phyloP scores from a whole-genome alignment of 2,329 filamentous ascomycete genomes.

The Botryotinia calthae region DNA sequence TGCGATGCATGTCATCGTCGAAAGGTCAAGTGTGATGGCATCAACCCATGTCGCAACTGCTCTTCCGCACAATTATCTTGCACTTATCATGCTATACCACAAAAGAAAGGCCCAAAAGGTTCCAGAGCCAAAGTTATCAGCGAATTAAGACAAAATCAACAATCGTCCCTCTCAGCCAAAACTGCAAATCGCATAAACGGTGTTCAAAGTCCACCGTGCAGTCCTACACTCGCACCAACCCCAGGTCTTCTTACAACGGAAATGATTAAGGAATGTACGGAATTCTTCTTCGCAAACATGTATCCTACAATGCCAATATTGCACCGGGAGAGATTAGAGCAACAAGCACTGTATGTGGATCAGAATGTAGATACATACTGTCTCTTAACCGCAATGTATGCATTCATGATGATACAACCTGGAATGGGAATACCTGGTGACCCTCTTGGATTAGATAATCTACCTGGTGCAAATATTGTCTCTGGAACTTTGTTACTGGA shows the following conservation, averaged over 20 bases:
- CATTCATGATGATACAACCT: conserved; percentile 67
- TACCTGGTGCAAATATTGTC: conserved; percentile 56
- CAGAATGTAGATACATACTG: conserved; percentile 63
- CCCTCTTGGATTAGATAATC: conserved; percentile 54
- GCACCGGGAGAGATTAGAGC: conserved; percentile 56
- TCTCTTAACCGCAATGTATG: conserved; percentile 61
- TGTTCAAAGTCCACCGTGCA: conserved; percentile 49
- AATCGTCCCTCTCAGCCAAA: conserved; percentile 61
- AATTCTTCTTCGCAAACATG: conserved; percentile 68
- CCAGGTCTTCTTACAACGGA: conserved; percentile 60
- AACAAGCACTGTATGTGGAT: conserved; percentile 59
- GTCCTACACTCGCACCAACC: conserved; percentile 51
- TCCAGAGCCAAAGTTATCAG: conserved; percentile 74
- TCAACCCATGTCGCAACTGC: conserved; percentile 70
- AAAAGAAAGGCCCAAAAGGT: conserved; percentile 75
- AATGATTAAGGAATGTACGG: conserved; percentile 62
- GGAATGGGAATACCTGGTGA: conserved; percentile 63
- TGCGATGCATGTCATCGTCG: conserved; percentile 73
- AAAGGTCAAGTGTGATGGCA: conserved; percentile 71
- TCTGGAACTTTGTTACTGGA: conserved; percentile 66
- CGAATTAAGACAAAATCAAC: conserved; percentile 67
- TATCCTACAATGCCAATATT: conserved; percentile 63
- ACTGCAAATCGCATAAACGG: conserved; percentile 60
- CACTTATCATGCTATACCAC: conserved; percentile 72
- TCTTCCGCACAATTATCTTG: conserved; percentile 63